These are phyloP conservation scores for Spatholobus suberectus DNA, from an alignment of 306 rosid genomes.

Conservation along the genomic window DNA sequence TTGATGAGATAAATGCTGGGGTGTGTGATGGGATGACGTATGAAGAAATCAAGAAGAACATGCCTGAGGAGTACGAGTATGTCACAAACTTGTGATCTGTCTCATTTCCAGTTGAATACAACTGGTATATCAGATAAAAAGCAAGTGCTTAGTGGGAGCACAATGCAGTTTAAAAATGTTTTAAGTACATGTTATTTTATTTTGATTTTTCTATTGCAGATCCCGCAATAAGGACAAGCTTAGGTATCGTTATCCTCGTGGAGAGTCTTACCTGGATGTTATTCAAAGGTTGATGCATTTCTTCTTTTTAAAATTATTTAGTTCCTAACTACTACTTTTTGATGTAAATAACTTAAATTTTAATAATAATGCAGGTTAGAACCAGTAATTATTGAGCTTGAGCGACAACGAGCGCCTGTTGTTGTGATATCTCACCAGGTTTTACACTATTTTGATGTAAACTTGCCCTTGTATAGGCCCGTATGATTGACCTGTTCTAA, in stretches of 20 bases:
- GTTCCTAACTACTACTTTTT: constrained; percentile 23
- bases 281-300: constrained; percentile 79
- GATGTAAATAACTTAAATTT: background rate
- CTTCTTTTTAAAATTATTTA: constrained; percentile 23
- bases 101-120: constrained; percentile 24
- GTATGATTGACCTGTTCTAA: constrained; percentile 23
- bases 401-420: constrained; percentile 95
- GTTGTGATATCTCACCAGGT: constrained; percentile 98
- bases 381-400: constrained; percentile 98
- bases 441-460: constrained; percentile 10
- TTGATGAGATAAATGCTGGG: constrained; percentile 93
- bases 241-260: constrained; percentile 97
- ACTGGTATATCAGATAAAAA: constrained; percentile 20
- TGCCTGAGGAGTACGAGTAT: constrained; percentile 94
- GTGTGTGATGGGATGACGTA: constrained; percentile 98
- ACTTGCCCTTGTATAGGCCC: background rate
- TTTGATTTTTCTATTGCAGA: constrained; percentile 49
- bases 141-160: background rate
- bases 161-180: constrained; percentile 25
- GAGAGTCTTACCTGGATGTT: constrained; percentile 97
- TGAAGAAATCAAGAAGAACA: constrained; percentile 92
- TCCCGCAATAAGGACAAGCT: constrained; percentile 91
- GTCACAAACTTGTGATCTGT: constrained; percentile 48
- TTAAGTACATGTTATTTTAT: background rate
- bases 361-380: constrained; percentile 73